Base-by-base conservation (phyloP, 208 protist genomes). In the Crithidia sp. region DNA sequence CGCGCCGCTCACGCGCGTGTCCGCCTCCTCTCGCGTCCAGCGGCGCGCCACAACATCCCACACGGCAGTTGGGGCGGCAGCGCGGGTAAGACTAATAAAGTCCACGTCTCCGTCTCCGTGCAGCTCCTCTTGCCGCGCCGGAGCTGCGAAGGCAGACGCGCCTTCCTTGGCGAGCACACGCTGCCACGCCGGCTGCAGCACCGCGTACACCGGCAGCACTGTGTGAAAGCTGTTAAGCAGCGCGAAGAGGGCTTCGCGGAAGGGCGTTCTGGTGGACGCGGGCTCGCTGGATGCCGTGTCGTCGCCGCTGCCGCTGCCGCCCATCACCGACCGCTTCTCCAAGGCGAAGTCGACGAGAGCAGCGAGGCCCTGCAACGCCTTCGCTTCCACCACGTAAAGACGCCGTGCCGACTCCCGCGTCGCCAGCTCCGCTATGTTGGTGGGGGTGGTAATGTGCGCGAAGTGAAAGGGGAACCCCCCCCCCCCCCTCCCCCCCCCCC, bases 1-100 rank as follows among this genome's bases (percentile, higher is more conserved):
- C 14, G 74, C 50, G 47, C 88, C 85, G 37, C 82, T 77, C 19
- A 79, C 52, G 5, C 81, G 77, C 58, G 90, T 47, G 2, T 65
- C 17, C 8, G 52, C 44, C 37, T 86, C 63, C 10, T 79, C 45
- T 2, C 17, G 62, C 14, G 61, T 14, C 85, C 85, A 93, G 59
- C 64, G 80, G 12, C 69, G 49, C 47, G 67, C 66, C 9, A 93
- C 49, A 5, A 69, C 59, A 17, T 79, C 76, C 55, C 74, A 79
- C 28, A 79, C 68, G 17, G 67, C 67, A 9, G 59, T 12, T 3
- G 74, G 67, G 7, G 67, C 74, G 13, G 68, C 74, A 2, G 53
- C 67, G 3, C 43, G 57, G 28, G 40, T 36, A 1, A 28, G 28
- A 28, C 28, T 28, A 28, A 28, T 28, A 28, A 28, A 28, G 28